These are phyloP conservation scores for Luvunga scandens DNA, from an alignment of 345 rosid genomes.

Conservation along the genomic window DNA sequence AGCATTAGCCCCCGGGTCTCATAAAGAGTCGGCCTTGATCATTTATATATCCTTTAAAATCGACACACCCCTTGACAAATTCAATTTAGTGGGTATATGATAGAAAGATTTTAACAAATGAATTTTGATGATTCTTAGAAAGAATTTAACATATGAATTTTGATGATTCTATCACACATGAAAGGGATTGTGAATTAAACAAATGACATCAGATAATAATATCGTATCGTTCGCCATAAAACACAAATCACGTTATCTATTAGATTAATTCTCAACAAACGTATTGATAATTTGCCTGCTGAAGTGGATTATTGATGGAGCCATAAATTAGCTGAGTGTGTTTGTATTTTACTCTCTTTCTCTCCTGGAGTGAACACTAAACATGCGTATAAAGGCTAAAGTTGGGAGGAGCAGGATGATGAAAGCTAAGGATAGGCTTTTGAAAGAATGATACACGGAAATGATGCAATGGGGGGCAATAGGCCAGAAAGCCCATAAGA, in stretches of 20 bases:
- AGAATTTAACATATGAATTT: no score
- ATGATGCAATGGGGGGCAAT: constrained; percentile 24
- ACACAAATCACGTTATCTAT: not conserved
- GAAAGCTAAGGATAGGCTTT: constrained; percentile 20
- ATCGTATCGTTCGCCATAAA: no score
- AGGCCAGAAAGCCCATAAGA: constrained; percentile 17
- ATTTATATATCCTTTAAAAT: not conserved
- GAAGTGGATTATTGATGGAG: no score
- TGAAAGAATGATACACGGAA: constrained; percentile 14
- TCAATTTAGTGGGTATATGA: not conserved
- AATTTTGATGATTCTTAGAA: no score
- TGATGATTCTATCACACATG: no score
- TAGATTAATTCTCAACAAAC: not conserved
- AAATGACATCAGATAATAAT: no score
- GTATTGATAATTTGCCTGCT: not conserved
- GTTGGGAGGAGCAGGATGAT: constrained; percentile 8
- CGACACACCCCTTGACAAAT: not conserved
- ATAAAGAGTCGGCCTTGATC: not conserved
- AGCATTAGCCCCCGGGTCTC: not conserved
- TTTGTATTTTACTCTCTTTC: no score
- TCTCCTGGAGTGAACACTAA: not conserved
- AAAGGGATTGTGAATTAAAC: no score
- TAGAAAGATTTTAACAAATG: no score
- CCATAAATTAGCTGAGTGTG: not conserved
- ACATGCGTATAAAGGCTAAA: constrained; percentile 17